phyloP scores from a whole-genome alignment of 192 early-diverging fungal genomes.

The Martensiomyces pterosporus region DNA sequence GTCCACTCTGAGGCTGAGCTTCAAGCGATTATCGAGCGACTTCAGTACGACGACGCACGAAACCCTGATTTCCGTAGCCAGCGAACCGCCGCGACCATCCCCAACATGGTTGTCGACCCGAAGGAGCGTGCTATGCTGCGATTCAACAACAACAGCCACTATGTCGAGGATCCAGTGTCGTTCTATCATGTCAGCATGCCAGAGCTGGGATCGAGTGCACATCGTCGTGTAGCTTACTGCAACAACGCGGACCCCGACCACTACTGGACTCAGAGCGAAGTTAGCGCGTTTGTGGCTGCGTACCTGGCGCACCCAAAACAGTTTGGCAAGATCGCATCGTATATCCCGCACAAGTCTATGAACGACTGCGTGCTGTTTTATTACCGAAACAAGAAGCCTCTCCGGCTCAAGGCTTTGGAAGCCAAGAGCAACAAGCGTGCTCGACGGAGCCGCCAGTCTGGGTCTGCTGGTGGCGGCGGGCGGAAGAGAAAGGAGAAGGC shows the following conservation, averaged over 20 bases:
- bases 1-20: slow-evolving; percentile 77
- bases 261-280: slow-evolving; percentile 64
- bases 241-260: slow-evolving; percentile 55
- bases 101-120: slow-evolving; percentile 65
- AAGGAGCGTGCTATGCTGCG: slow-evolving; percentile 51
- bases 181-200: slow-evolving; percentile 58
- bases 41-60: slow-evolving; percentile 67
- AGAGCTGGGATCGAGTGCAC: slow-evolving; percentile 7
- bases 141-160: slow-evolving; percentile 59
- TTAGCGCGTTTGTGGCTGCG: slow-evolving; percentile 58
- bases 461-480: slow-evolving; percentile 20
- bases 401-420: slow-evolving; percentile 65
- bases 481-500: slow-evolving; percentile 49
- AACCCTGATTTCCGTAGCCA: slow-evolving; percentile 68
- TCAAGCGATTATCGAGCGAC: slow-evolving; percentile 65
- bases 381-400: slow-evolving; percentile 73
- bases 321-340: slow-evolving; percentile 67
- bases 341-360: slow-evolving; percentile 60
- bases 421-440: slow-evolving; percentile 26
- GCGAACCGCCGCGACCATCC: slow-evolving; percentile 68
- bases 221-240: slow-evolving; percentile 23
- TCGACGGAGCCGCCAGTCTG: slow-evolving; percentile 45
- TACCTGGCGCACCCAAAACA: slow-evolving; percentile 71
- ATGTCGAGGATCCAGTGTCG: slow-evolving; percentile 54
- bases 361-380: slow-evolving; percentile 72